Evolutionary conservation across 176 grass and related monocot species (phyloP).

Genomic region (Oryza rufipogon): DNA sequence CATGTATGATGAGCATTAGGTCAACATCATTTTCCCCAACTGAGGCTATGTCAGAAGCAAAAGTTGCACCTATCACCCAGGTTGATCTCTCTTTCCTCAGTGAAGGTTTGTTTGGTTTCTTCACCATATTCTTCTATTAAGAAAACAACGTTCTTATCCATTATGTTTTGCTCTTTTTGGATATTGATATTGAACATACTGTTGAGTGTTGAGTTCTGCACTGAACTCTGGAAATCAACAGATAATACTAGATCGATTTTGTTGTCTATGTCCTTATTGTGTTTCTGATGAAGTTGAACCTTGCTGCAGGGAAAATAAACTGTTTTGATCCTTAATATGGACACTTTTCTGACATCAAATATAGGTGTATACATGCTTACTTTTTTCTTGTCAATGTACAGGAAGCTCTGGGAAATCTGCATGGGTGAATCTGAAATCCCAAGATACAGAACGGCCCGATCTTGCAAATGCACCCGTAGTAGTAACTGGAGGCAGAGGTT

Average conservation of each 20-base stretch:
- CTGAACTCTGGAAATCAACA: not conserved
- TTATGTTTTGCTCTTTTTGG: constrained; percentile 11
- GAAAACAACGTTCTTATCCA: not conserved
- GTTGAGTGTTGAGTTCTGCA: not conserved
- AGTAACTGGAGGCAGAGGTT: constrained; percentile 82
- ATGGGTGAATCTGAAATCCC: constrained; percentile 77
- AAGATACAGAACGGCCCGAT: constrained; percentile 87
- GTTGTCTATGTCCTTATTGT: constrained; percentile 1
- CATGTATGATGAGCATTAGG: constrained; percentile 91
- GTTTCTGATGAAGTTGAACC: constrained; percentile 3
- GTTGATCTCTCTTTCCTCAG: constrained; percentile 86
- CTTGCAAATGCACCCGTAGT: constrained; percentile 85
- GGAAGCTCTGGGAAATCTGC: constrained; percentile 61
- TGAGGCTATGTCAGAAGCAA: constrained; percentile 52
- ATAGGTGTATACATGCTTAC: not conserved
- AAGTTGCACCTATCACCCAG: constrained; percentile 70
- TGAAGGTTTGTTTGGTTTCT: constrained; percentile 78
- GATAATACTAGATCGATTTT: not conserved
- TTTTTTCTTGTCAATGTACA: constrained; percentile 22
- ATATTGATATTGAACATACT: not conserved
- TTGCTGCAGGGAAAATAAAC: not conserved
- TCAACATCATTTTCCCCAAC: constrained; percentile 77
- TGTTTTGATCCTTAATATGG: not conserved
- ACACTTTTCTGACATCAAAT: not conserved
- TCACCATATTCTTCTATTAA: constrained; percentile 33